A percentile compares a stretch with the other conserved stretches of the same genome.
Evolutionary conservation across 257 asterid genomes (phyloP).

Genomic region (Eustoma russellianum): DNA sequence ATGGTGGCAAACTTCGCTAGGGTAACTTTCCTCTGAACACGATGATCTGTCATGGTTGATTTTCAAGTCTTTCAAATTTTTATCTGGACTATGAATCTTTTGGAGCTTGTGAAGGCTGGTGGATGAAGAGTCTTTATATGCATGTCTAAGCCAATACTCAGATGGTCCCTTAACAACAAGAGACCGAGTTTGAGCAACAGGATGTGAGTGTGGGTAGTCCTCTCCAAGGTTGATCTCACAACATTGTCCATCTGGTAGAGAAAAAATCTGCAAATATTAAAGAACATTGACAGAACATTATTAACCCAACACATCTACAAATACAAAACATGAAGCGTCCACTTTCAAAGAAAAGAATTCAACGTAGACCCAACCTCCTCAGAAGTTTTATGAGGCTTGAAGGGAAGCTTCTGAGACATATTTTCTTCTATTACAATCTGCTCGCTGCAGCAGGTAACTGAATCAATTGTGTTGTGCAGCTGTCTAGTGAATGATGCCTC

Average conservation of each 20-base stretch:
- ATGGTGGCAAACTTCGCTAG: constrained; percentile 4
- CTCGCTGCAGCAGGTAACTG: constrained; percentile 17
- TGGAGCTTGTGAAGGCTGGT: constrained; percentile 13
- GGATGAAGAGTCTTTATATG: constrained; percentile 12
- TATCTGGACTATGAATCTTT: constrained; percentile 14
- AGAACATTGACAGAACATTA: background rate
- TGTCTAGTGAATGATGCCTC: constrained; percentile 67
- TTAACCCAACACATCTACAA: constrained; percentile 3
- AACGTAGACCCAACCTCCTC: constrained; percentile 33
- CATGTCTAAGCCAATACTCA: constrained; percentile 8
- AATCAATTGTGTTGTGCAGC: constrained; percentile 45
- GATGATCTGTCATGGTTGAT: constrained; percentile 18
- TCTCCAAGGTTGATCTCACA: constrained; percentile 21
- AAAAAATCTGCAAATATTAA: constrained; percentile 10
- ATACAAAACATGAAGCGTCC: background rate
- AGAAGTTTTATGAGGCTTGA: constrained; percentile 17
- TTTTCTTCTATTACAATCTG: constrained; percentile 13
- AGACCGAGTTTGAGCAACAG: constrained; percentile 26
- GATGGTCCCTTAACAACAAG: constrained; percentile 14
- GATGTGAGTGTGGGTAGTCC: constrained; percentile 17
- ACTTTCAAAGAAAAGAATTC: too few relatives aligned
- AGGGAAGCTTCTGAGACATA: constrained; percentile 15
- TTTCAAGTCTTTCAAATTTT: constrained; percentile 20
- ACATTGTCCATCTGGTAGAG: constrained; percentile 26
- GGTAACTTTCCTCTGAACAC: constrained; percentile 13